phyloP scores from a whole-genome alignment of 1,284 basidiomycete genomes.

The Coniferiporia sulphurascens region DNA sequence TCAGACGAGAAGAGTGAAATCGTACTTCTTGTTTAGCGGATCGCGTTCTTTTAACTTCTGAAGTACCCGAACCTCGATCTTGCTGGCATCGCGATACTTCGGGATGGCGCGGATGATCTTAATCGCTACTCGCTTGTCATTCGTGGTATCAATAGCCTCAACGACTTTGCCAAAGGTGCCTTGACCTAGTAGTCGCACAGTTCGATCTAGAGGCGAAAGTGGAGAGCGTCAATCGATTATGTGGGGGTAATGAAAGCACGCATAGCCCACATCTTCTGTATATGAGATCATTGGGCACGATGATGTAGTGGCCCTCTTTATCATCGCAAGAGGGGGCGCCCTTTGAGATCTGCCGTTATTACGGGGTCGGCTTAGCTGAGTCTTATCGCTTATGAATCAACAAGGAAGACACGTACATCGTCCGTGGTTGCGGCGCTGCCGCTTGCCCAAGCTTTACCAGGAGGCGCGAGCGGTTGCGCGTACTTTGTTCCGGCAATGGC shows the following conservation, averaged over 20 bases:
- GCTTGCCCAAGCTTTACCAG: conserved; percentile 58
- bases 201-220: conserved; percentile 61
- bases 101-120: conserved; percentile 98
- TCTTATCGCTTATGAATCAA: conserved; percentile 26
- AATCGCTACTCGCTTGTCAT: conserved; percentile 84
- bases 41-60: conserved; percentile 90
- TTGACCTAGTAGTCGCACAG: conserved; percentile 87
- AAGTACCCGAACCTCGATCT: conserved; percentile 96
- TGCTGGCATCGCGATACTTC: conserved; percentile 97
- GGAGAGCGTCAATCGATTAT: conserved; percentile 23
- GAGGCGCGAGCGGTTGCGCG: conserved; percentile 25
- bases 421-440: conserved; percentile 55
- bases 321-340: conserved; percentile 76
- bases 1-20: conserved; percentile 24
- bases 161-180: conserved; percentile 99
- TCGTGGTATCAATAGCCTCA: conserved; percentile 82
- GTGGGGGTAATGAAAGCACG: conserved; percentile 13
- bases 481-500: conserved; percentile 39
- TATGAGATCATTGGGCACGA: conserved; percentile 86
- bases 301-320: conserved; percentile 93
- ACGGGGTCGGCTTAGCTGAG: conserved; percentile 14
- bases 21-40: conserved; percentile 84
- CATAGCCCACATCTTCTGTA: conserved; percentile 67
- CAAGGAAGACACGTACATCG: conserved; percentile 47
- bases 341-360: conserved; percentile 47